Percentiles rank a stretch among this genome's conserved stretches.
These are phyloP conservation scores for Heimioporus sp. DNA, from an alignment of 768 basidiomycete genomes.

Conservation along the genomic window DNA sequence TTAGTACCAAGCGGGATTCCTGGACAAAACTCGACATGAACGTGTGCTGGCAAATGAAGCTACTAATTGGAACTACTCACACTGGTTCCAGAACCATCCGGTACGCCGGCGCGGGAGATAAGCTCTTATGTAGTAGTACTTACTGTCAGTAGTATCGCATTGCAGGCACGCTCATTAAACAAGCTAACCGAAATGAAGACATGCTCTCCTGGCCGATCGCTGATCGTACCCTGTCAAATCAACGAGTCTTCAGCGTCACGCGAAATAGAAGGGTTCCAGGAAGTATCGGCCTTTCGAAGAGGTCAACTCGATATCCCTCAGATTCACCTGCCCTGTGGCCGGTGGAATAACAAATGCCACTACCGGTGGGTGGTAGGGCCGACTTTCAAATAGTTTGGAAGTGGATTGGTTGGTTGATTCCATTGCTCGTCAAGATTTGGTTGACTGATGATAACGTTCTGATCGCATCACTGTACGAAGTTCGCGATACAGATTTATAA, in stretches of 20 bases:
- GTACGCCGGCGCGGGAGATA: not conserved
- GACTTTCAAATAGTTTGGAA: constrained; percentile 5
- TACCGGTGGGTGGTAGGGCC: constrained; percentile 1
- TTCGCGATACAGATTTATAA: no score
- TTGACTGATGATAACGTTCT: not conserved
- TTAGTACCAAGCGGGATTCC: not conserved
- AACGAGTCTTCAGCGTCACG: not conserved
- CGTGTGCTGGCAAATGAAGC: not conserved
- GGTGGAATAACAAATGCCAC: not conserved
- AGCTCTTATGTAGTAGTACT: not conserved
- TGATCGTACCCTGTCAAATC: constrained; percentile 18
- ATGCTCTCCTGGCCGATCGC: constrained; percentile 22
- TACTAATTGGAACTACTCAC: not conserved
- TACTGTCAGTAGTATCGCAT: no score
- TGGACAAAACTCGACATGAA: constrained; percentile 14
- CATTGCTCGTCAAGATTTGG: not conserved
- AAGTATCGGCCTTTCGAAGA: not conserved
- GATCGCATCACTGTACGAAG: constrained; percentile 1
- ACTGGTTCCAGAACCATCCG: constrained; percentile 14
- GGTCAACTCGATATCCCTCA: not conserved
- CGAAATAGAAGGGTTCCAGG: not conserved
- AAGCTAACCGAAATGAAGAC: constrained; percentile 27
- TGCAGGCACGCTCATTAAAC: constrained; percentile 13
- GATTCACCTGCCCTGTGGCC: constrained; percentile 2
- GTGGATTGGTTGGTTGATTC: not conserved